Conservation (phyloP, 2,329 filamentous ascomycete species). For the Ophiostoma himal-ulmi region DNA sequence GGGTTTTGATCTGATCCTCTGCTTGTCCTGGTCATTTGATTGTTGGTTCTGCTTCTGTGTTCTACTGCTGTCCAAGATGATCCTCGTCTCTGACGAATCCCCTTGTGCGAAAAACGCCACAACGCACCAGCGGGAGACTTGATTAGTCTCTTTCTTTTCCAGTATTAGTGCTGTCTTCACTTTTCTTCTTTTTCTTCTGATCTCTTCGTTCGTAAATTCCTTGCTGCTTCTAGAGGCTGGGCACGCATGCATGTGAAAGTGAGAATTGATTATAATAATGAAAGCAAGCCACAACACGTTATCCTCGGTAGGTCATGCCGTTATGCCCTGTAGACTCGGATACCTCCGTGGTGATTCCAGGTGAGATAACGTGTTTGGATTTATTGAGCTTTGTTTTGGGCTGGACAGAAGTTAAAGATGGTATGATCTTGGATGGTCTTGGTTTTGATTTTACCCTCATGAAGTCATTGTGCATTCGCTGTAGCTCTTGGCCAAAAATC, state of each 20-base stretch:
- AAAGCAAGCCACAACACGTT: background rate
- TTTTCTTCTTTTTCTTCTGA: constrained; percentile 8
- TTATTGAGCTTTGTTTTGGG: background rate
- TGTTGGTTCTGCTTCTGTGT: background rate
- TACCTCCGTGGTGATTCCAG: background rate
- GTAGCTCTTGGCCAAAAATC: too few species aligned
- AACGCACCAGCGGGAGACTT: background rate
- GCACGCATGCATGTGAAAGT: constrained; percentile 10
- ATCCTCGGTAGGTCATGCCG: background rate
- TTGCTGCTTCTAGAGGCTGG: constrained; percentile 1
- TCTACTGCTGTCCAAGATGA: background rate
- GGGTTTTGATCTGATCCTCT: background rate
- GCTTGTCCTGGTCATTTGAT: background rate
- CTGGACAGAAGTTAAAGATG: background rate
- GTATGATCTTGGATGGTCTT: background rate
- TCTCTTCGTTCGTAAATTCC: background rate
- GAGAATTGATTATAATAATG: background rate
- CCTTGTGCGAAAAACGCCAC: constrained; percentile 7
- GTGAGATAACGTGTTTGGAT: background rate
- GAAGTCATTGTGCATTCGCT: background rate
- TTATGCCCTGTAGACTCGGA: background rate
- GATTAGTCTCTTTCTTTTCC: constrained; percentile 14
- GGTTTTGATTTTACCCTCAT: background rate
- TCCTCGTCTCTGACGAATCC: background rate
- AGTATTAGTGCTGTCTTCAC: constrained; percentile 9